phyloP scores from a whole-genome alignment of 495 filamentous ascomycete genomes.

The Podospora conica region DNA sequence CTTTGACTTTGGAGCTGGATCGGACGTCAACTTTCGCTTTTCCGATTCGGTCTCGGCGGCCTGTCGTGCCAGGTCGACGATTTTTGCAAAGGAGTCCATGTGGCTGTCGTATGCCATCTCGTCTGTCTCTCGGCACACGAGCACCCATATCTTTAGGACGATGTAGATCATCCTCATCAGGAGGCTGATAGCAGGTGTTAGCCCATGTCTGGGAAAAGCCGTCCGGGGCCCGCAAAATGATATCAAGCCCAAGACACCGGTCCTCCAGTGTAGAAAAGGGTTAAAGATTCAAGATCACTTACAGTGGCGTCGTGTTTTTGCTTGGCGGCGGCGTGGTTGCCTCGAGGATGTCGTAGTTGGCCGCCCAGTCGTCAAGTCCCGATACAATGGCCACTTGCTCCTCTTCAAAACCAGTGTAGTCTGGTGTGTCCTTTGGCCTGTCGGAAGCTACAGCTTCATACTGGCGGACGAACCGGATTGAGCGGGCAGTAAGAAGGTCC shows the following conservation, averaged over 20 bases:
- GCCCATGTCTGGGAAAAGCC: background rate
- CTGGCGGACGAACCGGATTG: conserved; percentile 22
- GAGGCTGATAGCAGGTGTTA: background rate
- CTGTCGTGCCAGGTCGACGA: conserved; percentile 15
- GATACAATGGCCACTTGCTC: conserved; percentile 2
- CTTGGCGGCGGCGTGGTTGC: conserved; percentile 1
- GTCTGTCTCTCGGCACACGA: conserved; percentile 17
- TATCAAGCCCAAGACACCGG: no score
- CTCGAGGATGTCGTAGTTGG: conserved; percentile 19
- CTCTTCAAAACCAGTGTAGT: background rate
- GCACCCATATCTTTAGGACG: conserved; percentile 19
- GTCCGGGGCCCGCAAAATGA: no score
- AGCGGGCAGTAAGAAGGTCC: conserved; percentile 25
- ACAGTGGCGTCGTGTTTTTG: background rate
- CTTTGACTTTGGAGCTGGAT: conserved; percentile 6
- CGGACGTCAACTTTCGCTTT: background rate
- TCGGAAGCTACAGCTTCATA: conserved; percentile 21
- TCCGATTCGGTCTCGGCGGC: conserved; percentile 1
- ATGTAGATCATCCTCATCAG: conserved; percentile 21
- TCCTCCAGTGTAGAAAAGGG: background rate
- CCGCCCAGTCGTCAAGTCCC: conserved; percentile 20
- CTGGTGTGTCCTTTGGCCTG: conserved; percentile 4
- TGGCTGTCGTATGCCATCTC: conserved; percentile 28
- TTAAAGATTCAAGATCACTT: background rate
- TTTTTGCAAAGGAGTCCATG: conserved; percentile 17